These are phyloP conservation scores for Lachnellula subtilissima DNA, from an alignment of 2,329 filamentous ascomycete genomes.

Conservation along the genomic window DNA sequence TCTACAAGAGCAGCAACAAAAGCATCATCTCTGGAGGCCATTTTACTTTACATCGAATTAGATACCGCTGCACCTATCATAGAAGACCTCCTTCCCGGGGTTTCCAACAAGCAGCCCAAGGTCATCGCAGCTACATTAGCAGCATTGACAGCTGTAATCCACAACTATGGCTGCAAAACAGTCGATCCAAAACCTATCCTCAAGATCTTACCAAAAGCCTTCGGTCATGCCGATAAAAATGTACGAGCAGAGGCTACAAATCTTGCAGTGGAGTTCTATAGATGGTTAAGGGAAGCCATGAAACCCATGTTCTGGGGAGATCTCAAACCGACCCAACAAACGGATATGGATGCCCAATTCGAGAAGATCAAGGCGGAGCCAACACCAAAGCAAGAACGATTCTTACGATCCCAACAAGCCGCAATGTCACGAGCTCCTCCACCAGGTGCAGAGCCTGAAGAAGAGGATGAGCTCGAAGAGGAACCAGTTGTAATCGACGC, in stretches of 20 bases:
- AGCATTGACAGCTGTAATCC: slow-evolving; percentile 77
- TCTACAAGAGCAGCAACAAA: slow-evolving; percentile 88
- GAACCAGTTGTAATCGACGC: slow-evolving; percentile 67
- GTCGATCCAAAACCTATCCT: slow-evolving; percentile 89
- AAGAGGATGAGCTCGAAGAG: slow-evolving; percentile 52
- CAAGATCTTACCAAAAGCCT: slow-evolving; percentile 83
- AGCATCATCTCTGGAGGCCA: slow-evolving; percentile 75
- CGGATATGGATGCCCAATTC: slow-evolving; percentile 88
- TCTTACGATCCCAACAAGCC: slow-evolving; percentile 84
- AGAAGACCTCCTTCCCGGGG: slow-evolving; percentile 78
- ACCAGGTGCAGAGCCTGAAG: slow-evolving; percentile 52
- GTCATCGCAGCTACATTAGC: slow-evolving; percentile 71
- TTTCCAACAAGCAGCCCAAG: slow-evolving; percentile 89
- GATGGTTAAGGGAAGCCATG: slow-evolving; percentile 96
- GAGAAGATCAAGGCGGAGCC: slow-evolving; percentile 88
- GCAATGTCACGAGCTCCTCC: slow-evolving; percentile 67
- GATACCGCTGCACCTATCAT: slow-evolving; percentile 81
- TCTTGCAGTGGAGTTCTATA: slow-evolving; percentile 87
- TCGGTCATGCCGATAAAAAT: slow-evolving; percentile 97
- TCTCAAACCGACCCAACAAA: slow-evolving; percentile 90
- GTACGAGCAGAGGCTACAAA: slow-evolving; percentile 90
- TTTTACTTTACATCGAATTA: slow-evolving; percentile 84
- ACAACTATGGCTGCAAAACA: slow-evolving; percentile 91
- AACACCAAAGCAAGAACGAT: slow-evolving; percentile 80
- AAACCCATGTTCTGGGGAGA: slow-evolving; percentile 98